Evolutionary conservation across 2,329 filamentous ascomycete genomes (phyloP).

Genomic region (Achaetomium macrosporum): DNA sequence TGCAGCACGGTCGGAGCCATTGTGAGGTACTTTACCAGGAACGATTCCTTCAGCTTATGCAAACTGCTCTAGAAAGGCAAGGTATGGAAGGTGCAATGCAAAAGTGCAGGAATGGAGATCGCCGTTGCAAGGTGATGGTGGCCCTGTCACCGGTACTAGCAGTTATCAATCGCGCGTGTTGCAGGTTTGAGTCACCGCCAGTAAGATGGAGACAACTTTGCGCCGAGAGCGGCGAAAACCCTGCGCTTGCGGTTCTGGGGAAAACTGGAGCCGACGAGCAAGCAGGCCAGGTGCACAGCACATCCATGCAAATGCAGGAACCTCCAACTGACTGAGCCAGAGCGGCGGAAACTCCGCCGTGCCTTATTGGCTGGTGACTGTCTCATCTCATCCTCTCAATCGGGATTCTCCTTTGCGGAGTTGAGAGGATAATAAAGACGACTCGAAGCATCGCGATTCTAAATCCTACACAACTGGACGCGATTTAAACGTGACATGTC

Average conservation of each 20-base stretch:
- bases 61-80: too few species aligned
- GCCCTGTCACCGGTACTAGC: neutral
- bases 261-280: neutral
- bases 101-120: too few species aligned
- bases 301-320: neutral
- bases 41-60: neutral
- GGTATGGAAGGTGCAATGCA: neutral
- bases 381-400: neutral
- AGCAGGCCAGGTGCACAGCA: neutral
- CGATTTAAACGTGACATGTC: too few species aligned
- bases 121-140: neutral
- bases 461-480: too few species aligned
- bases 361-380: neutral
- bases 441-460: too few species aligned
- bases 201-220: neutral
- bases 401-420: neutral
- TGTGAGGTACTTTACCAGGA: slow-evolving; percentile 12
- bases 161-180: neutral
- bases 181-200: slow-evolving; percentile 17
- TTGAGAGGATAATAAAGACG: too few species aligned
- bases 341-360: neutral
- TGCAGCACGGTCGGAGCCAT: slow-evolving; percentile 40
- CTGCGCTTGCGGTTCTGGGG: slow-evolving; percentile 3
- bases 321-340: neutral
- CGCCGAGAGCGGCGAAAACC: slow-evolving; percentile 17